Conservation (phyloP, 257 asterid species). For the Petunia secreta region DNA sequence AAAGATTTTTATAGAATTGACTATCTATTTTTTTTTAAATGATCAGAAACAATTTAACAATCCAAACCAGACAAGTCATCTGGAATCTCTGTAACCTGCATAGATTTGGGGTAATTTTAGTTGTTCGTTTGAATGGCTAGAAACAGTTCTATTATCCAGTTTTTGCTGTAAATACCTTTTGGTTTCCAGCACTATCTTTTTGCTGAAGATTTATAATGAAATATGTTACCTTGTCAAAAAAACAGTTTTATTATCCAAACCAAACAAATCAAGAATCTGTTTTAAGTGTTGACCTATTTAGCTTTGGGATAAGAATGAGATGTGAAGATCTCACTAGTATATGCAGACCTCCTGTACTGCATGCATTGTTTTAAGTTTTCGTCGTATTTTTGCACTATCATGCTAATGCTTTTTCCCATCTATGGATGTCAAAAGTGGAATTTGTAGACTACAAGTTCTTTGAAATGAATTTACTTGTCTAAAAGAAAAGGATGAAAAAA, state of each 20-base stretch:
- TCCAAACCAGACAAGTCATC: background rate
- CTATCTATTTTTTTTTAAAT: background rate
- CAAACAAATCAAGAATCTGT: constrained; percentile 4
- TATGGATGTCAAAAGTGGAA: background rate
- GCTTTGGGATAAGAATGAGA: constrained; percentile 13
- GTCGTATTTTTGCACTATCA: background rate
- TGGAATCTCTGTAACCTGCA: background rate
- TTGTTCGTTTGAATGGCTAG: constrained; percentile 1
- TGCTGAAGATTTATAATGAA: no score
- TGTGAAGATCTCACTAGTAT: background rate
- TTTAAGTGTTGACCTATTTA: background rate
- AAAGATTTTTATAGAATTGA: background rate
- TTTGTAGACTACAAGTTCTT: background rate
- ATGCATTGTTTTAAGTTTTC: background rate
- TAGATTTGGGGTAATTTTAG: background rate
- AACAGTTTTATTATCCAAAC: background rate
- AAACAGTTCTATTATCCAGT: background rate
- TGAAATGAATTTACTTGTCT: background rate
- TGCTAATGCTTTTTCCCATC: background rate
- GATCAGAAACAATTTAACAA: background rate
- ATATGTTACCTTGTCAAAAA: no score
- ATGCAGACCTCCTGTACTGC: background rate
- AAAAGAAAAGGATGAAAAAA: background rate
- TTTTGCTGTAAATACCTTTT: no score
- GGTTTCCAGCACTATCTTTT: no score